Evolutionary conservation across 78 protist genomes (phyloP), one percentile per base, ranked within the genome.

Genomic region (Dictyostelium capitatum): DNA sequence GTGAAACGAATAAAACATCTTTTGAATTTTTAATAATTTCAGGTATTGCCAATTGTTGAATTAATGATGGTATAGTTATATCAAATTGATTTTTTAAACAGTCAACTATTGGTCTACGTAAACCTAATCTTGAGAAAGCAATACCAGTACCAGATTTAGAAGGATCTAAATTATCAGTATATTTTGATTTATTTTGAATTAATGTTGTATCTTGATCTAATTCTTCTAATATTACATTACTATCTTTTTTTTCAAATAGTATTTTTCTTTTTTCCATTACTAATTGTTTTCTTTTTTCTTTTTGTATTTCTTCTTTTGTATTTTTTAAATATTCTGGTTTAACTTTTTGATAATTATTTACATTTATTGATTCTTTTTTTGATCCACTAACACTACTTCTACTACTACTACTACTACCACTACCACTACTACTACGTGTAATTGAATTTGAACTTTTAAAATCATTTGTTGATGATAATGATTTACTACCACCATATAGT

Each of bases 41-140:
- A 25, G 95, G 95, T 37, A 90, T 90, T n/a, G 95, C 89, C 12
- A 74, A 47, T 28, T 72, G 82, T 59, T 84, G 91, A 25, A 84
- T 74, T 12, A 41, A 10, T 12, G 83, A 74, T 1, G 91, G 91
- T 5, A 74, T 47, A 2, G 65, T 28, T 25, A 84, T 84, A 7
- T 54, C 37, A 17, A 84, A 32, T 25, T 72, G 74, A 8, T 75
- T 25, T 20, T 74, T 84, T 23, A 84, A 43, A 23, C 77, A 1
- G 0, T 59, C 64, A 4, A 74, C 82, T 11, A 84, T 30, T 6
- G 10, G 0, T 14, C 15, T 25, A 10, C 14, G 3, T 12, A 84
- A 2, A 57, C 82, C 82, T 7, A 84, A 43, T 57, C 75, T 37
- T 20, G 50, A 10, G 23, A 84, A 84, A 59, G 91, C 83, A 20